A percentile compares a stretch with the other conserved stretches of the same genome.
These are phyloP conservation scores for Hymenoscyphus fructigenus DNA, from an alignment of 2,329 filamentous ascomycete genomes.

Conservation along the genomic window DNA sequence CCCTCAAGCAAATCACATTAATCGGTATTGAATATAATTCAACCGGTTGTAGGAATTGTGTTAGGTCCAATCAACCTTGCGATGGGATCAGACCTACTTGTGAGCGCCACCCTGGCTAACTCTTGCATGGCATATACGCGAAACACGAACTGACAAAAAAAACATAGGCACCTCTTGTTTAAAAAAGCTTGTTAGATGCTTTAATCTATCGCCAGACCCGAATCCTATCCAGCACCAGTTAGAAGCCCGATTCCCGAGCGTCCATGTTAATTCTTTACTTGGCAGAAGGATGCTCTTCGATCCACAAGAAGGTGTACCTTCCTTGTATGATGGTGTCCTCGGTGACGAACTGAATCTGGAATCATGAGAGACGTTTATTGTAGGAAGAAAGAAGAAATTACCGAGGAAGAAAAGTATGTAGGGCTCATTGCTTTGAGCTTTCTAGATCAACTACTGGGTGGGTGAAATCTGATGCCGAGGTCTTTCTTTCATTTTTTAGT, in stretches of 20 bases:
- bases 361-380: no score
- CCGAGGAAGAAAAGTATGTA: no score
- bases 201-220: background rate
- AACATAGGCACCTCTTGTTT: background rate
- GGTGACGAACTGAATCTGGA: background rate
- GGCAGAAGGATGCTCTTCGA: background rate
- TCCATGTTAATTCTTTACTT: background rate
- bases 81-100: background rate
- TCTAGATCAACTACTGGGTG: no score
- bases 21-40: background rate
- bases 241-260: background rate
- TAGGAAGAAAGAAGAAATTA: no score
- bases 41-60: background rate
- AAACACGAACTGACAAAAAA: background rate
- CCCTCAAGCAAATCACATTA: background rate
- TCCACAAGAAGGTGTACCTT: background rate
- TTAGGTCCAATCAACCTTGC: background rate
- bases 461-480: no score
- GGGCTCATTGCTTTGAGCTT: no score
- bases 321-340: background rate
- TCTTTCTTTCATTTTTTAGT: no score
- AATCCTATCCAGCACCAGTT: background rate
- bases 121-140: background rate
- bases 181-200: background rate
- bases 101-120: background rate